phyloP scores from a whole-genome alignment of 2,329 filamentous ascomycete genomes.

The Harringtonia aguacate region DNA sequence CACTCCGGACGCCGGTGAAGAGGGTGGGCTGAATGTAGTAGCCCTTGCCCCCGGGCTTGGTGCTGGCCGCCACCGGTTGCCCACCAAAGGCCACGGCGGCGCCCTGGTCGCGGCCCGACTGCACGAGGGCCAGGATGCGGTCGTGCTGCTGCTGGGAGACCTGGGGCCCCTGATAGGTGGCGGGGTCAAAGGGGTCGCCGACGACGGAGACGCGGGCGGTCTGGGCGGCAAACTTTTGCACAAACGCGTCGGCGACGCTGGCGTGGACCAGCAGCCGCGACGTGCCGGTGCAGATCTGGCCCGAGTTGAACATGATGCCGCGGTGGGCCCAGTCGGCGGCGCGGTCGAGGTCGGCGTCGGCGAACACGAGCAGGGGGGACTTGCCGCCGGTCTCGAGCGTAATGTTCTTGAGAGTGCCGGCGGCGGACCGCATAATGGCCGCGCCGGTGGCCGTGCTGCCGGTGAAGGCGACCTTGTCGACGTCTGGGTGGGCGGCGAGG shows the following conservation, averaged over 20 bases:
- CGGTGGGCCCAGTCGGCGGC: constrained; percentile 27
- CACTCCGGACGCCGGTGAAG: constrained; percentile 28
- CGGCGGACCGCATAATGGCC: constrained; percentile 26
- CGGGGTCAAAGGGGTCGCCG: constrained; percentile 48
- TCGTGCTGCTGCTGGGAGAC: constrained; percentile 37
- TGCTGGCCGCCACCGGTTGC: constrained; percentile 33
- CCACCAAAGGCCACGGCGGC: constrained; percentile 27
- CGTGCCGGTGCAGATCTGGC: constrained; percentile 52
- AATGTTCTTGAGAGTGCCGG: constrained; percentile 26
- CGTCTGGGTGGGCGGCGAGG: constrained; percentile 7
- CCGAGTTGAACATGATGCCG: constrained; percentile 41
- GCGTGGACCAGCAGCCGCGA: constrained; percentile 49
- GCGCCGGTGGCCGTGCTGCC: constrained; percentile 53
- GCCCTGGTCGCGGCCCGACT: constrained; percentile 11
- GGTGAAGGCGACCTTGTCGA: constrained; percentile 58
- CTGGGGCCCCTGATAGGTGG: constrained; percentile 48
- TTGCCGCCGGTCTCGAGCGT: too few species aligned
- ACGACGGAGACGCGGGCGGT: constrained; percentile 29
- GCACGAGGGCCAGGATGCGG: constrained; percentile 22
- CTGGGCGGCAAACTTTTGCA: constrained; percentile 36
- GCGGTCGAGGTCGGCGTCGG: constrained; percentile 54
- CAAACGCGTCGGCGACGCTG: constrained; percentile 47
- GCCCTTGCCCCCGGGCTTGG: constrained; percentile 26
- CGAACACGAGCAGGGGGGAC: constrained; percentile 44
- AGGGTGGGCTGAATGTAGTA: constrained; percentile 35